Percentiles rank a stretch among this genome's conserved stretches.
phyloP scores from a whole-genome alignment of 768 basidiomycete genomes.

The Strobilomyces dryophilus region DNA sequence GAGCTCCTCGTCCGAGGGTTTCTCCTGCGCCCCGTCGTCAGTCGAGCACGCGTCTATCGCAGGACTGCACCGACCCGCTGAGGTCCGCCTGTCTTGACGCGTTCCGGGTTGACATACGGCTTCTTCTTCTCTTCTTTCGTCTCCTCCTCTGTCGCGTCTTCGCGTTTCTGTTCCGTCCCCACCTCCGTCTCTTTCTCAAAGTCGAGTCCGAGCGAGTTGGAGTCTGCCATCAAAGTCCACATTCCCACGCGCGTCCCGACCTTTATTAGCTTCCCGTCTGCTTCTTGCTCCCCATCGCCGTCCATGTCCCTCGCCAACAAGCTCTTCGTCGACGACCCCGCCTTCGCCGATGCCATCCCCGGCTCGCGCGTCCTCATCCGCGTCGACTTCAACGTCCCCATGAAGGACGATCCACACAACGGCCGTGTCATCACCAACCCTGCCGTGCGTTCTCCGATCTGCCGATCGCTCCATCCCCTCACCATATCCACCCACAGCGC shows the following conservation, averaged over 20 bases:
- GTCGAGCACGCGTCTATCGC: background rate
- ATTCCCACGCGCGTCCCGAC: constrained; percentile 24
- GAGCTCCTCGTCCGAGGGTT: constrained; percentile 63
- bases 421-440: constrained; percentile 95
- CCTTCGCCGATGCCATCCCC: constrained; percentile 51
- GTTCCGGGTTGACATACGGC: constrained; percentile 78
- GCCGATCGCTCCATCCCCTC: background rate
- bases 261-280: background rate
- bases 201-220: constrained; percentile 71
- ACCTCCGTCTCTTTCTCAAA: constrained; percentile 40
- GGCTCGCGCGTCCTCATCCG: constrained; percentile 89
- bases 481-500: constrained; percentile 51
- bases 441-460: constrained; percentile 58
- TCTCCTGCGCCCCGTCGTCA: constrained; percentile 47
- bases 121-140: constrained; percentile 51
- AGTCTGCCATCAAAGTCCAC: constrained; percentile 34
- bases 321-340: constrained; percentile 85
- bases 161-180: constrained; percentile 2
- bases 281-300: constrained; percentile 13
- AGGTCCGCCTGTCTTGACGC: constrained; percentile 77
- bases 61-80: constrained; percentile 49
- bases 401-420: constrained; percentile 63
- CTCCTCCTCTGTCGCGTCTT: constrained; percentile 10
- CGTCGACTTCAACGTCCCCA: constrained; percentile 95
- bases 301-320: constrained; percentile 94